Evolutionary conservation across 768 basidiomycete genomes (phyloP).

Genomic region (Hypholoma fasciculare): DNA sequence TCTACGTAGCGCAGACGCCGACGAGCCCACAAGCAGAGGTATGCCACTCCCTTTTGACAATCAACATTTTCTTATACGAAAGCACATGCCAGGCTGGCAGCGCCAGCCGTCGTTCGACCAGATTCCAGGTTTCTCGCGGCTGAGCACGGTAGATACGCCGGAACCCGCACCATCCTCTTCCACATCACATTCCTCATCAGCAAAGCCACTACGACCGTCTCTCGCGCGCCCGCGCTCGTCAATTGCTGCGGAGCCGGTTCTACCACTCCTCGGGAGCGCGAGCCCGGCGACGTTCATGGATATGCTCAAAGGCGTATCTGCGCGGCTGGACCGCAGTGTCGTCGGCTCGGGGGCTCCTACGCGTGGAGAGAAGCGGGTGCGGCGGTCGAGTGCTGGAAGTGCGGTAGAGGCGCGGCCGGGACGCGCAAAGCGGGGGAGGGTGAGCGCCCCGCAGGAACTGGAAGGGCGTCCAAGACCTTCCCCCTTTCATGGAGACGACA

Average conservation of each 20-base stretch:
- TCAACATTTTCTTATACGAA: too few species aligned
- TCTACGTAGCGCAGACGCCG: background rate
- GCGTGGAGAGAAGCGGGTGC: background rate
- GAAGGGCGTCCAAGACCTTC: background rate
- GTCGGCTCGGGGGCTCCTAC: slow-evolving; percentile 7
- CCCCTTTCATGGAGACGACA: too few species aligned
- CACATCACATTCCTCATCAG: background rate
- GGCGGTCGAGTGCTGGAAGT: slow-evolving; percentile 5
- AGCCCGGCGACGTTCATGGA: slow-evolving; percentile 28
- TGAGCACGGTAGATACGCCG: slow-evolving; percentile 11
- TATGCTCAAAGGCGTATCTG: slow-evolving; percentile 35
- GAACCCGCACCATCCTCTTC: background rate
- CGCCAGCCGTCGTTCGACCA: slow-evolving; percentile 20
- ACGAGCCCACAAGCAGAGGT: background rate
- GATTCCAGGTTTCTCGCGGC: slow-evolving; percentile 17
- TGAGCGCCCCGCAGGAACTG: background rate
- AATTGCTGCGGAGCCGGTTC: background rate
- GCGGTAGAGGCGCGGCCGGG: background rate
- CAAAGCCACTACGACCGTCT: slow-evolving; percentile 6
- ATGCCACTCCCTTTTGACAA: background rate
- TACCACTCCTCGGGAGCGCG: slow-evolving; percentile 18
- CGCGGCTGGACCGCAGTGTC: slow-evolving; percentile 30
- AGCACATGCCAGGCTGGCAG: slow-evolving; percentile 14
- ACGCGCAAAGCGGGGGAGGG: slow-evolving; percentile 7
- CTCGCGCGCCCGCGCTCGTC: slow-evolving; percentile 10